Conservation (phyloP, 2,329 filamentous ascomycete genomes). For the Lomentospora prolificans region DNA sequence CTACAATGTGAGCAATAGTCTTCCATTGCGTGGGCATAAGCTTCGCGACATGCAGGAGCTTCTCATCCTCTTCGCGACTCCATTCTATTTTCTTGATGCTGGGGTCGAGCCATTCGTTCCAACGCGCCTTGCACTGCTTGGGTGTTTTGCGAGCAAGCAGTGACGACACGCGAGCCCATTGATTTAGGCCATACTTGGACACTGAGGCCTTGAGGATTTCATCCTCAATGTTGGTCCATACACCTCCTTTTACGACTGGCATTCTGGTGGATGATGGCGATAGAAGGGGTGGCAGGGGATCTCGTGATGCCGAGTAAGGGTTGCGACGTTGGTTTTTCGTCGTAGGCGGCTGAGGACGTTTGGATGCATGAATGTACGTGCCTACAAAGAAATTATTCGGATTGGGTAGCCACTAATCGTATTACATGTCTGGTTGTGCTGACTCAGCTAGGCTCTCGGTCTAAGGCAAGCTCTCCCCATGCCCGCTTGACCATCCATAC, state of each 20-base stretch:
- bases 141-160: constrained; percentile 93
- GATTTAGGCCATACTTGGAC: constrained; percentile 89
- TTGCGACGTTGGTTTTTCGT: not conserved
- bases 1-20: constrained; percentile 93
- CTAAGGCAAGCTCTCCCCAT: not conserved
- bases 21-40: constrained; percentile 99
- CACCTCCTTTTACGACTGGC: constrained; percentile 66
- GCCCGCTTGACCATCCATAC: not conserved
- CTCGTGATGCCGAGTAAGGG: not conserved
- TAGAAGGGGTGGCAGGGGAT: not conserved
- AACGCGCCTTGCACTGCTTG: constrained; percentile 98
- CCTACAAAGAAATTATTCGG: not conserved
- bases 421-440: not conserved
- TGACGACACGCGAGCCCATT: constrained; percentile 97
- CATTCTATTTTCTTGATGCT: constrained; percentile 98
- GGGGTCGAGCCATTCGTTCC: constrained; percentile 97
- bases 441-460: not conserved
- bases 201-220: constrained; percentile 95
- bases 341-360: too few relatives aligned
- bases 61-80: constrained; percentile 98
- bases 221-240: constrained; percentile 74
- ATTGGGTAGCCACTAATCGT: not conserved
- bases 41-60: constrained; percentile 90
- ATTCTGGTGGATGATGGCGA: constrained; percentile 28
- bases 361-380: not conserved